These are phyloP conservation scores for Nepenthes alata DNA, from an alignment of 179 eudicot genomes.

Conservation along the genomic window DNA sequence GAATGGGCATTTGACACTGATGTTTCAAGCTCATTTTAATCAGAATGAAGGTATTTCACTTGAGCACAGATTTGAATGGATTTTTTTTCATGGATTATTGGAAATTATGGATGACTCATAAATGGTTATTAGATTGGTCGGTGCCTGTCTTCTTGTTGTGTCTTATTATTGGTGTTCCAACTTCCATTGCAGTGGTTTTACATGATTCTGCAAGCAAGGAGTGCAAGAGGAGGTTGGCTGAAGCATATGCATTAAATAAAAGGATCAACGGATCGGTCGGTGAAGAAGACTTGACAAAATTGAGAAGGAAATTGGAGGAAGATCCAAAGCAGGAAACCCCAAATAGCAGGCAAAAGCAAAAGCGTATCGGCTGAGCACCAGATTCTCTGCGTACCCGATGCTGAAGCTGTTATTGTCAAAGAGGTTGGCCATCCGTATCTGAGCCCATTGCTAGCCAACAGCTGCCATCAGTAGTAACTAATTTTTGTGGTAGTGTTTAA, in stretches of 20 bases:
- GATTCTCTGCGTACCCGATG: neutral
- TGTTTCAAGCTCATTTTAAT: too few species aligned
- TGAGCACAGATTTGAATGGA: too few species aligned
- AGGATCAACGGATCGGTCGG: conserved; percentile 40
- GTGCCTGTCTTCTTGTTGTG: neutral
- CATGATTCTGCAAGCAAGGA: conserved; percentile 81
- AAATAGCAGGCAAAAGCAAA: conserved; percentile 37
- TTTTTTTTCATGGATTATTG: too few species aligned
- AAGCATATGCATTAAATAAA: conserved; percentile 73
- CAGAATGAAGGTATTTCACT: too few species aligned
- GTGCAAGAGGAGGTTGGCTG: conserved; percentile 57
- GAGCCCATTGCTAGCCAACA: too few species aligned
- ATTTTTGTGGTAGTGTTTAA: too few species aligned
- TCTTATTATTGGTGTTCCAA: neutral
- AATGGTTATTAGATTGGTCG: too few species aligned
- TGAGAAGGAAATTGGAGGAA: conserved; percentile 49
- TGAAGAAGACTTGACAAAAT: conserved; percentile 43
- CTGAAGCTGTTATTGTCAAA: too few species aligned
- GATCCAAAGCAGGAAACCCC: conserved; percentile 23
- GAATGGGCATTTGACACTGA: too few species aligned
- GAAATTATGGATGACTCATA: too few species aligned
- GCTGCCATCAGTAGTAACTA: too few species aligned
- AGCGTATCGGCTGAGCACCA: conserved; percentile 12
- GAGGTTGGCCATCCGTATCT: neutral
- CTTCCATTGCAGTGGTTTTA: conserved; percentile 34